A percentile compares a stretch with the other conserved stretches of the same genome.
Evolutionary conservation across 441 rosid genomes (phyloP).

Genomic region (Aleurites moluccanus): DNA sequence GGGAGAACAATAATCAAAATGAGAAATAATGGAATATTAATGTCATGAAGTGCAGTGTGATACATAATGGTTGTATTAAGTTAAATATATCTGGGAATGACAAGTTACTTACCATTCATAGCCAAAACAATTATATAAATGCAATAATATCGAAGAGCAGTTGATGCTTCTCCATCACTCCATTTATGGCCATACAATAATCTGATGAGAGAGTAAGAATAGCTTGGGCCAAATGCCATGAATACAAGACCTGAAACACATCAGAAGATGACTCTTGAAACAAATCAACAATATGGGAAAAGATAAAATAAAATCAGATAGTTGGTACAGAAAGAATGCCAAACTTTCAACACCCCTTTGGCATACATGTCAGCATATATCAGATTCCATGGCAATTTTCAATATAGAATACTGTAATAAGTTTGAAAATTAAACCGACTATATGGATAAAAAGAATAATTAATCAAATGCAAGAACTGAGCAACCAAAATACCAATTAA

Average conservation of each 20-base stretch:
- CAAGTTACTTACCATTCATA: slow-evolving; percentile 69
- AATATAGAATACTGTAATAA: neutral
- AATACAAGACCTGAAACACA: slow-evolving; percentile 66
- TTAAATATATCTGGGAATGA: neutral
- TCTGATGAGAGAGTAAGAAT: slow-evolving; percentile 87
- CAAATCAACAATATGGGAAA: neutral
- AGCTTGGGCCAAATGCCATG: slow-evolving; percentile 96
- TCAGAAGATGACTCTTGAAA: slow-evolving; percentile 9
- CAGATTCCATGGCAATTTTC: neutral
- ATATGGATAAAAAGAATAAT: neutral
- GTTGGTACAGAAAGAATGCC: neutral
- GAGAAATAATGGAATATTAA: slow-evolving; percentile 2
- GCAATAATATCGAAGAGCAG: slow-evolving; percentile 78
- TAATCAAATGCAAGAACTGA: neutral
- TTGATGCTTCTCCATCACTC: slow-evolving; percentile 95
- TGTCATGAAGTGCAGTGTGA: neutral
- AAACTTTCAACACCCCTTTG: neutral
- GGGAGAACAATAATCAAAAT: slow-evolving; percentile 1
- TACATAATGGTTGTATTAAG: neutral
- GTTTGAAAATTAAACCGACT: neutral
- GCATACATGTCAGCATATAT: neutral
- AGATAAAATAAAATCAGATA: slow-evolving; percentile 1
- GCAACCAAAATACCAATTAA: slow-evolving; percentile 54
- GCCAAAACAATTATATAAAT: slow-evolving; percentile 81
- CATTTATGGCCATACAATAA: slow-evolving; percentile 82